Percentiles rank a stretch among this genome's conserved stretches.
These are phyloP conservation scores for Chalara sp. DNA, from an alignment of 2,329 filamentous ascomycete species.

Conservation along the genomic window DNA sequence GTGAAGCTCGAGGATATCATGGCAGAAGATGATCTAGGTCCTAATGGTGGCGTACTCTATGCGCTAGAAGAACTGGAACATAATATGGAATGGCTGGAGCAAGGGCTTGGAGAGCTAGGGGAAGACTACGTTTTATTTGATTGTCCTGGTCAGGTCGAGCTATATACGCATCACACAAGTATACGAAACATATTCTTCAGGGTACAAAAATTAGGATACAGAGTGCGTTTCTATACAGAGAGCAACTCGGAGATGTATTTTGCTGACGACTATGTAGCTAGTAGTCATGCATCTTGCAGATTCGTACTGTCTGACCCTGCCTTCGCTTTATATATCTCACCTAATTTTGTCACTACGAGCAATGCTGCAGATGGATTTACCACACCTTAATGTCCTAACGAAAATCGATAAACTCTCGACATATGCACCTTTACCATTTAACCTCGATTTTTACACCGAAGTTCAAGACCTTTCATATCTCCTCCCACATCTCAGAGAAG, in stretches of 20 bases:
- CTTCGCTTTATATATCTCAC: slow-evolving; percentile 91
- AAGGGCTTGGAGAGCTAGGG: slow-evolving; percentile 69
- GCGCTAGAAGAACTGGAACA: slow-evolving; percentile 92
- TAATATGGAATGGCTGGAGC: slow-evolving; percentile 87
- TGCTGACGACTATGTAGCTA: slow-evolving; percentile 50
- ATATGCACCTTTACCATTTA: slow-evolving; percentile 85
- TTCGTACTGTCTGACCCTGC: slow-evolving; percentile 86
- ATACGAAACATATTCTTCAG: slow-evolving; percentile 86
- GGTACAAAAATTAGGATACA: slow-evolving; percentile 84
- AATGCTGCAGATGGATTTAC: slow-evolving; percentile 97
- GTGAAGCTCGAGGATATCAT: slow-evolving; percentile 93
- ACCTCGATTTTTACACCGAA: slow-evolving; percentile 95
- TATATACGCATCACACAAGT: slow-evolving; percentile 92
- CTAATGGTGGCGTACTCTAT: slow-evolving; percentile 88
- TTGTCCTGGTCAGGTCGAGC: slow-evolving; percentile 92
- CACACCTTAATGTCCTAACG: slow-evolving; percentile 90
- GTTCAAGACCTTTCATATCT: slow-evolving; percentile 88
- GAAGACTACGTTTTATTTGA: slow-evolving; percentile 95
- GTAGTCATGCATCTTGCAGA: slow-evolving; percentile 92
- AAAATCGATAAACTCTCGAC: slow-evolving; percentile 92
- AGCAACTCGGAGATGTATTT: neutral
- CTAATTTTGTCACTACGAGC: slow-evolving; percentile 86
- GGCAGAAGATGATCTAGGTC: slow-evolving; percentile 81
- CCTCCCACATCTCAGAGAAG: slow-evolving; percentile 70
- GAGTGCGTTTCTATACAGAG: slow-evolving; percentile 51